phyloP scores from a whole-genome alignment of 169 alveolate species.

The Sarcocystis neurona region DNA sequence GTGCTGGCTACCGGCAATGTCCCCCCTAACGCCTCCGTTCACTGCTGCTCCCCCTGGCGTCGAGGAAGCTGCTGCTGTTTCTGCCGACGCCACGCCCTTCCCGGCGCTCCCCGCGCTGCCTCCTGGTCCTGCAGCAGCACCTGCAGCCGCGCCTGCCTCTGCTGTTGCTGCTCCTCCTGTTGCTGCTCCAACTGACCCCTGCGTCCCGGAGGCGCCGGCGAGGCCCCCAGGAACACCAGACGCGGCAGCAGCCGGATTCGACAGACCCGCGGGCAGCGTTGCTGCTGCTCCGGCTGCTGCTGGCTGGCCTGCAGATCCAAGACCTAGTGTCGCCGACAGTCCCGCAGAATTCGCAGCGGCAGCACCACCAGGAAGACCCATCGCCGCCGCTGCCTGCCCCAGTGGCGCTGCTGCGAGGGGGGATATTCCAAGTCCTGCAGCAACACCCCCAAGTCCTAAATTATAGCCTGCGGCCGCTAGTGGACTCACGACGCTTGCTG shows the following conservation, averaged over 20 bases:
- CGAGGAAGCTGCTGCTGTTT: slow-evolving; percentile 34
- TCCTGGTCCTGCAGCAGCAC: neutral
- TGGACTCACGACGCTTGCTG: no score
- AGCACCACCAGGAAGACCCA: neutral
- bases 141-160: slow-evolving; percentile 14
- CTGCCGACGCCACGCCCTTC: neutral
- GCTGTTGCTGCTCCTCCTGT: slow-evolving; percentile 22
- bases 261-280: neutral
- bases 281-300: slow-evolving; percentile 58
- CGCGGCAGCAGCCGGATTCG: neutral
- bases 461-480: neutral
- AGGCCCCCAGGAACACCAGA: slow-evolving; percentile 16
- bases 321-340: slow-evolving; percentile 65
- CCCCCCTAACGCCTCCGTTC: no score
- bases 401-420: slow-evolving; percentile 1
- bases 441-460: neutral
- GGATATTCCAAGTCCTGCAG: neutral
- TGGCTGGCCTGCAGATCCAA: slow-evolving; percentile 47
- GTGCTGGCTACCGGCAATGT: neutral
- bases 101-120: neutral
- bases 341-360: neutral
- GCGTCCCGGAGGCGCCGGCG: no score
- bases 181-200: slow-evolving; percentile 2
- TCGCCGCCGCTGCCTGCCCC: slow-evolving; percentile 20
- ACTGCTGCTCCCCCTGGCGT: slow-evolving; percentile 31